A percentile compares a stretch with the other conserved stretches of the same genome.
These are phyloP conservation scores for Dactylonectria estremocensis DNA, from an alignment of 2,329 filamentous ascomycete genomes.

Conservation along the genomic window DNA sequence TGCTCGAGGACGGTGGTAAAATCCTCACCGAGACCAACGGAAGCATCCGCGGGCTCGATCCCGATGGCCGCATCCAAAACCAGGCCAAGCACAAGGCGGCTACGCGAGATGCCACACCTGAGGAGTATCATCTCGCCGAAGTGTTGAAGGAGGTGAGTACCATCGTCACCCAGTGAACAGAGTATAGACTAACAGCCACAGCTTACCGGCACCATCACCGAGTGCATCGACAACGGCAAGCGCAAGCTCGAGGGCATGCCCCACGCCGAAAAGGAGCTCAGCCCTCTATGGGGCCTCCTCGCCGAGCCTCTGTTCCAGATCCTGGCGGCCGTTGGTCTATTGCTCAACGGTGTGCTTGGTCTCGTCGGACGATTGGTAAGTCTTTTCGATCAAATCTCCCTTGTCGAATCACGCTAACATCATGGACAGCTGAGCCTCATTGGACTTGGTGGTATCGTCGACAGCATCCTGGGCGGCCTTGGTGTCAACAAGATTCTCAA, in stretches of 20 bases:
- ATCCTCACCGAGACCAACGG: constrained; percentile 91
- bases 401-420: constrained; percentile 39
- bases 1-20: constrained; percentile 88
- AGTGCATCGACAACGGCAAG: constrained; percentile 89
- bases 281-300: constrained; percentile 88
- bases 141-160: constrained; percentile 78
- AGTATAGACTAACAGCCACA: constrained; percentile 48
- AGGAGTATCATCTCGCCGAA: constrained; percentile 89
- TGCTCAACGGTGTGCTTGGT: constrained; percentile 86
- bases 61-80: constrained; percentile 87
- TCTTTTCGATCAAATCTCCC: background rate
- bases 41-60: constrained; percentile 88
- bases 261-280: constrained; percentile 94
- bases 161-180: background rate
- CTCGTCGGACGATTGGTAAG: constrained; percentile 82
- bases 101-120: constrained; percentile 75
- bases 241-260: constrained; percentile 93
- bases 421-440: constrained; percentile 75
- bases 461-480: constrained; percentile 82
- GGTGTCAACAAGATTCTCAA: constrained; percentile 83
- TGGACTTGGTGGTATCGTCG: constrained; percentile 85
- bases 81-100: constrained; percentile 88
- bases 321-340: constrained; percentile 86
- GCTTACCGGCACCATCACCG: constrained; percentile 84
- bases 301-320: constrained; percentile 94